Percentiles rank a stretch among this genome's conserved stretches.
Evolutionary conservation across 495 filamentous ascomycete species (phyloP).

Genomic region (Hapsidospora chrysogenum): DNA sequence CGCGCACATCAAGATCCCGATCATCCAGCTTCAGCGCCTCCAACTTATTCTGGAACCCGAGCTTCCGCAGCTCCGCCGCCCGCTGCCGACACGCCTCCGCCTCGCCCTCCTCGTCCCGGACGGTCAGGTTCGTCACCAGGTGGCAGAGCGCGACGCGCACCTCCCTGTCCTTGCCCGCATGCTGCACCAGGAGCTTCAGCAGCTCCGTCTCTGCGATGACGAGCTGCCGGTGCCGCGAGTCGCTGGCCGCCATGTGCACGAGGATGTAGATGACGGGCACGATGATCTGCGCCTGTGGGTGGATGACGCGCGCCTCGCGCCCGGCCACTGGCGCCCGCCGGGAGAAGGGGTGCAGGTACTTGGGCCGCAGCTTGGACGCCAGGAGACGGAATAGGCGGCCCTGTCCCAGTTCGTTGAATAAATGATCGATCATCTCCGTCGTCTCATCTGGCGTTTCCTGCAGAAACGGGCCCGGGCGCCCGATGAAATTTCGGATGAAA

Average conservation of each 20-base stretch:
- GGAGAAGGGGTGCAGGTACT: conserved; percentile 27
- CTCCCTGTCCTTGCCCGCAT: conserved; percentile 48
- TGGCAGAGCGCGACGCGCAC: conserved; percentile 64
- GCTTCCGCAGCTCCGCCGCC: conserved; percentile 44
- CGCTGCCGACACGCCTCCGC: conserved; percentile 40
- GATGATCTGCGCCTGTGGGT: conserved; percentile 56
- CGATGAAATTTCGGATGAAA: conserved; percentile 78
- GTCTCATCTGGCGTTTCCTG: conserved; percentile 9
- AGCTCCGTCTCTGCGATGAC: conserved; percentile 39
- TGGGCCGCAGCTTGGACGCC: conserved; percentile 49
- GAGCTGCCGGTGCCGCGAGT: conserved; percentile 54
- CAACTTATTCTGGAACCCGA: conserved; percentile 56
- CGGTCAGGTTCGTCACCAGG: conserved; percentile 69
- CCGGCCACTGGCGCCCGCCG: conserved; percentile 10
- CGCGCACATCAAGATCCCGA: conserved; percentile 63
- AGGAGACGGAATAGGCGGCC: conserved; percentile 61
- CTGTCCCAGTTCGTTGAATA: conserved; percentile 63
- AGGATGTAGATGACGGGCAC: conserved; percentile 58
- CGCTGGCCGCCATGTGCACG: conserved; percentile 70
- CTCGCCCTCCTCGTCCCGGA: conserved; percentile 57
- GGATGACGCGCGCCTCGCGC: conserved; percentile 23
- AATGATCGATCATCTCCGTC: conserved; percentile 65
- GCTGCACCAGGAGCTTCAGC: conserved; percentile 45
- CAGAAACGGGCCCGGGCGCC: conserved; percentile 31
- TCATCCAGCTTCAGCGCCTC: conserved; percentile 46